phyloP scores from a whole-genome alignment of 208 protist genomes.

The Acanthamoeba castellanii region DNA sequence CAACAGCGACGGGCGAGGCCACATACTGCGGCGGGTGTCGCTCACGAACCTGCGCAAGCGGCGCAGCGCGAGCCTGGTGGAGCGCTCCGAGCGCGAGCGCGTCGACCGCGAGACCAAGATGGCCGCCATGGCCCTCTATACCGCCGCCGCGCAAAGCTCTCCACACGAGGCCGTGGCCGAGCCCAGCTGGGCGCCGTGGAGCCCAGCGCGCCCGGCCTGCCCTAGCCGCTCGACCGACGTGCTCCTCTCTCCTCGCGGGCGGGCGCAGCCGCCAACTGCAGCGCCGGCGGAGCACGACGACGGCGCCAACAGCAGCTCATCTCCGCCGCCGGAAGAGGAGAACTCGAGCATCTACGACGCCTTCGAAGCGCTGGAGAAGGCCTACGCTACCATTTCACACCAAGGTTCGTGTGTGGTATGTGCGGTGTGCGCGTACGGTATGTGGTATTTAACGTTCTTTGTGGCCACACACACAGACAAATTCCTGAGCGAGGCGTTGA shows the following conservation, averaged over 20 bases:
- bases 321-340: not conserved
- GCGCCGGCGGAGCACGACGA: not conserved
- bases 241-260: too few relatives aligned
- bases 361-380: conserved; percentile 56
- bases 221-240: too few relatives aligned
- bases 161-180: not conserved
- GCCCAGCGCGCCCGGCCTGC: too few relatives aligned
- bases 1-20: not conserved
- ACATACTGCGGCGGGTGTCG: not conserved
- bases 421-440: not conserved
- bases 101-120: not conserved
- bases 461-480: not conserved
- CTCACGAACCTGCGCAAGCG: conserved; percentile 11
- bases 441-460: not conserved
- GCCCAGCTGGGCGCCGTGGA: too few relatives aligned
- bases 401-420: not conserved
- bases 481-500: conserved; percentile 17
- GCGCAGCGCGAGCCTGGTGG: not conserved
- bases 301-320: not conserved
- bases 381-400: conserved; percentile 7
- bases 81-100: not conserved
- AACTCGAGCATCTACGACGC: conserved; percentile 24
- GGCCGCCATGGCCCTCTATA: not conserved
- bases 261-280: too few relatives aligned
- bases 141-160: not conserved